Percentiles rank a stretch among this genome's conserved stretches.
These are phyloP conservation scores for Barnettozyma californica DNA, from an alignment of 805 yeast species.

Conservation along the genomic window DNA sequence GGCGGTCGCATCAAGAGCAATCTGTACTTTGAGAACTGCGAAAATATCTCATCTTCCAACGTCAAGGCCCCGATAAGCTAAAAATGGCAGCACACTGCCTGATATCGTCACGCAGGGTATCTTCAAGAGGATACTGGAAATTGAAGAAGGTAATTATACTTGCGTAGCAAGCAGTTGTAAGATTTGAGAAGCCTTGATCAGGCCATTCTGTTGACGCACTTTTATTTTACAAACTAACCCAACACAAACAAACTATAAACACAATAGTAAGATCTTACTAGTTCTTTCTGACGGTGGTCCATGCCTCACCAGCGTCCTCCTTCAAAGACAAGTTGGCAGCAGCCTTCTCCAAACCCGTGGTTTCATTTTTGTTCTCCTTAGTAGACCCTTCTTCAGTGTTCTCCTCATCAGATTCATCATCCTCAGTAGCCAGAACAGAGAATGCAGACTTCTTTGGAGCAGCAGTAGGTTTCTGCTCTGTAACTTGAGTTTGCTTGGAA, in stretches of 20 bases:
- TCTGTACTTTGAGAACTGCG: too few species aligned
- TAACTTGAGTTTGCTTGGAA: background rate
- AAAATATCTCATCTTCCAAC: too few species aligned
- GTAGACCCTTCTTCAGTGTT: slow-evolving; percentile 12
- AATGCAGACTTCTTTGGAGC: slow-evolving; percentile 41
- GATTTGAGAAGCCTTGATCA: background rate
- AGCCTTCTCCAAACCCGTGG: slow-evolving; percentile 31
- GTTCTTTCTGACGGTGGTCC: slow-evolving; percentile 45
- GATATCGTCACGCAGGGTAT: too few species aligned
- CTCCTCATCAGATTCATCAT: slow-evolving; percentile 46
- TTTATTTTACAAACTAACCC: background rate
- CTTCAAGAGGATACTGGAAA: too few species aligned
- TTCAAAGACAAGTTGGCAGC: slow-evolving; percentile 35
- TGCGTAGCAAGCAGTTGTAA: background rate
- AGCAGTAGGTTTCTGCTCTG: slow-evolving; percentile 8
- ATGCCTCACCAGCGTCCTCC: slow-evolving; percentile 32
- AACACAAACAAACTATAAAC: background rate
- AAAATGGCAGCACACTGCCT: too few species aligned
- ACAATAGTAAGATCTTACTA: background rate
- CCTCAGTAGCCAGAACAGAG: slow-evolving; percentile 46
- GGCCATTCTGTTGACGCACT: background rate
- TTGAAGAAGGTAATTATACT: background rate
- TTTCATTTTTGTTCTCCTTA: slow-evolving; percentile 13
- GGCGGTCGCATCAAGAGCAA: too few species aligned
- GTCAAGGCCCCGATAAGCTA: too few species aligned